Conservation (phyloP, 257 asterid genomes). For the Solanum raphanifolium region DNA sequence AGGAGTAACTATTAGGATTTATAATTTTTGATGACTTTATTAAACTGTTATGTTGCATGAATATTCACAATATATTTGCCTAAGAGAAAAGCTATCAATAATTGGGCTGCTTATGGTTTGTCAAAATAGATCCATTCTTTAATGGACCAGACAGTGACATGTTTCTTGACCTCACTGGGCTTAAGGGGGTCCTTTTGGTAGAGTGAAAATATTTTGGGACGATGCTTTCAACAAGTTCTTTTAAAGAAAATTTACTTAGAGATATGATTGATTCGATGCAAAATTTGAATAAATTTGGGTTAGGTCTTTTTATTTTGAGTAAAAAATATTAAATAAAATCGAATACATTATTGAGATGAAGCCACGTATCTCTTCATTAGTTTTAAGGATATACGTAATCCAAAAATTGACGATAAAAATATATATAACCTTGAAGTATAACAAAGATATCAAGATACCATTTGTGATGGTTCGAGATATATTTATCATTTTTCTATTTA, state of each 20-base stretch:
- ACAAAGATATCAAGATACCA: too few relatives aligned
- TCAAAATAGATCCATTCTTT: neutral
- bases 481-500: neutral
- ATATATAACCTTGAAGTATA: too few relatives aligned
- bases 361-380: neutral
- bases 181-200: neutral
- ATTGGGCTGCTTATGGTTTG: neutral
- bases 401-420: too few relatives aligned
- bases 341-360: neutral
- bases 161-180: neutral
- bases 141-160: neutral
- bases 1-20: neutral
- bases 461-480: neutral
- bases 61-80: neutral
- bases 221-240: neutral
- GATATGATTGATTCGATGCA: too few relatives aligned
- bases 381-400: neutral
- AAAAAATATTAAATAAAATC: too few relatives aligned
- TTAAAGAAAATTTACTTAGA: neutral
- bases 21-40: neutral
- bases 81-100: neutral
- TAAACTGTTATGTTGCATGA: neutral
- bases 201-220: neutral
- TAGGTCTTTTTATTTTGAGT: too few relatives aligned
- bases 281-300: neutral